phyloP scores from a whole-genome alignment of 2,329 filamentous ascomycete species.

The Alternaria incomplexa region DNA sequence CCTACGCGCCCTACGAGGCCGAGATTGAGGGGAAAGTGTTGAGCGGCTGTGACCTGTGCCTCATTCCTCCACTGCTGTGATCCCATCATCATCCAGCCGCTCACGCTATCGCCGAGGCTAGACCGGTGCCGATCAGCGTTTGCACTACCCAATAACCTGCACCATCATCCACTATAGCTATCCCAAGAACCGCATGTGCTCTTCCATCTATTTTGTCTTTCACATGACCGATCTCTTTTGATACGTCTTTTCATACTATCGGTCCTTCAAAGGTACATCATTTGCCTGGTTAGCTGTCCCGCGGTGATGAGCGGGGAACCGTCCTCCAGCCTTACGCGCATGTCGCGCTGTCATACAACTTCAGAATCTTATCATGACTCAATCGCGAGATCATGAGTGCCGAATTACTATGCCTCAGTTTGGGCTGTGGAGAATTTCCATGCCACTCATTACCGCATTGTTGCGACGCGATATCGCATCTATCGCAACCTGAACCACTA shows the following conservation, averaged over 20 bases:
- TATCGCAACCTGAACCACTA: background rate
- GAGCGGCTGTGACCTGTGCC: slow-evolving; percentile 7
- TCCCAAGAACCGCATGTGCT: background rate
- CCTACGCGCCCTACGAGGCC: background rate
- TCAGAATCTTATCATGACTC: background rate
- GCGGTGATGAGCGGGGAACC: background rate
- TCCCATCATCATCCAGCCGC: slow-evolving; percentile 7
- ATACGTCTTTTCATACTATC: background rate
- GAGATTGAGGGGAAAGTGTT: slow-evolving; percentile 3
- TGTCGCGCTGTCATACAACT: background rate
- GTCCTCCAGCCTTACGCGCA: background rate
- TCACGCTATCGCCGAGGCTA: slow-evolving; percentile 4
- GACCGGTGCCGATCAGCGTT: slow-evolving; percentile 1
- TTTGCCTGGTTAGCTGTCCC: background rate
- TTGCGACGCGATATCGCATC: background rate
- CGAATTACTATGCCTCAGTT: too few relatives aligned
- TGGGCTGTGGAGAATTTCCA: background rate
- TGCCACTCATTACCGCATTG: background rate
- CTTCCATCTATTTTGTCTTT: background rate
- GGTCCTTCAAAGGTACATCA: background rate
- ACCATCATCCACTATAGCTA: background rate
- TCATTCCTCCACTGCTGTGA: slow-evolving; percentile 3
- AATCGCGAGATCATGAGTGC: background rate
- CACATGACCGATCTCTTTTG: background rate
- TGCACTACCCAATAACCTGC: slow-evolving; percentile 1